Conservation (phyloP, 2,329 filamentous ascomycete genomes). For the Diaporthe destruens region DNA sequence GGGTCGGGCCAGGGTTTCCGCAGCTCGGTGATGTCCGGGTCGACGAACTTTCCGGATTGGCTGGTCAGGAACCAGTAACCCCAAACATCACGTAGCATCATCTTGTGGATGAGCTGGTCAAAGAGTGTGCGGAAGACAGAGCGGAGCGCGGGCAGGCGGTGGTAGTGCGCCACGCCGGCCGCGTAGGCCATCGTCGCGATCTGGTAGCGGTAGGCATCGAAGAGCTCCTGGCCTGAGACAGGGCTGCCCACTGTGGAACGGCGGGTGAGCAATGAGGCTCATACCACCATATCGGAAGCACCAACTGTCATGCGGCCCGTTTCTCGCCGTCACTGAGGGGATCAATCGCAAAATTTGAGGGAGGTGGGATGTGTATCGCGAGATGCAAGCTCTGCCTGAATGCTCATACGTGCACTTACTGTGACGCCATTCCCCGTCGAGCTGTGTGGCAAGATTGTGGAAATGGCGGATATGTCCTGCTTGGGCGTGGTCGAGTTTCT, state of each 20-base stretch:
- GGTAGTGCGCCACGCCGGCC: conserved; percentile 53
- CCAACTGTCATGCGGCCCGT: neutral
- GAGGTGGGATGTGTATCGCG: no score
- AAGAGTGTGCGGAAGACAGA: conserved; percentile 52
- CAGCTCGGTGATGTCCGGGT: conserved; percentile 54
- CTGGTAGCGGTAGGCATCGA: conserved; percentile 55
- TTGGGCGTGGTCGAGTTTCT: conserved; percentile 29
- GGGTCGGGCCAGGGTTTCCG: conserved; percentile 58
- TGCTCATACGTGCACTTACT: conserved; percentile 3
- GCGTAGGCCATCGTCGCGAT: conserved; percentile 57
- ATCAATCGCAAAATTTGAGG: neutral
- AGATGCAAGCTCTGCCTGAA: neutral
- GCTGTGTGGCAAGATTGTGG: conserved; percentile 29
- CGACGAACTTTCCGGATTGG: conserved; percentile 49
- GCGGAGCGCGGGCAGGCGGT: conserved; percentile 53
- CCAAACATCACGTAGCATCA: conserved; percentile 57
- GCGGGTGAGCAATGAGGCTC: neutral
- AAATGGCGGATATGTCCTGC: conserved; percentile 35
- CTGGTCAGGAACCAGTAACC: conserved; percentile 57
- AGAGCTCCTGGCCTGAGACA: conserved; percentile 54
- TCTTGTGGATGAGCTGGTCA: conserved; percentile 54
- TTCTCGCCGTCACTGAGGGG: neutral
- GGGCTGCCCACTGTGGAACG: conserved; percentile 48
- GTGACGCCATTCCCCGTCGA: conserved; percentile 31
- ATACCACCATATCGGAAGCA: neutral